Percentiles rank a stretch among this genome's conserved stretches.
phyloP scores from a whole-genome alignment of 192 early-diverging fungal genomes.

The Rhizoclosmatium globosum region DNA sequence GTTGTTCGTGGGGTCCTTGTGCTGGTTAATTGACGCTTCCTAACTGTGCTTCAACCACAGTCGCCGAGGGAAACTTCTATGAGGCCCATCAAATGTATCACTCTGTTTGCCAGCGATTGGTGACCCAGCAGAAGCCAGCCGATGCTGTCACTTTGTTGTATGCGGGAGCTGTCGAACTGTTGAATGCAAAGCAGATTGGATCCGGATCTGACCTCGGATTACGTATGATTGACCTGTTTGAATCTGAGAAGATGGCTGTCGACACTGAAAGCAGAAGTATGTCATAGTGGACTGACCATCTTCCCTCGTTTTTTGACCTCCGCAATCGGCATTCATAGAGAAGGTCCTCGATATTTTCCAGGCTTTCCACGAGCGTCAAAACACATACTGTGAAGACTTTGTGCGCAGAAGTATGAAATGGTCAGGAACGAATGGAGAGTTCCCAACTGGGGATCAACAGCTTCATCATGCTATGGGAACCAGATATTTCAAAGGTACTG shows the following conservation, averaged over 20 bases:
- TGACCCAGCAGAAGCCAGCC: constrained; percentile 85
- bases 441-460: constrained; percentile 65
- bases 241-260: constrained; percentile 70
- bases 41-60: neutral
- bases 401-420: constrained; percentile 55
- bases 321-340: constrained; percentile 38
- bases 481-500: constrained; percentile 71
- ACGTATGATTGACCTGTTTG: constrained; percentile 86
- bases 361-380: constrained; percentile 31
- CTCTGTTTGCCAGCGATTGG: constrained; percentile 82
- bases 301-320: neutral
- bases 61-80: constrained; percentile 85
- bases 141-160: constrained; percentile 82
- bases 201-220: constrained; percentile 83
- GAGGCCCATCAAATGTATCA: constrained; percentile 98
- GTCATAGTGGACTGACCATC: neutral
- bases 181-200: constrained; percentile 81
- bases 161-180: constrained; percentile 79
- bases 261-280: constrained; percentile 74
- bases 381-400: constrained; percentile 34
- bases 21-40: neutral
- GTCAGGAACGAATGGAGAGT: constrained; percentile 65
- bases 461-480: constrained; percentile 79
- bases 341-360: constrained; percentile 60
- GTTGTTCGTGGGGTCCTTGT: neutral